Evolutionary conservation across 23 red algal genomes (phyloP), one percentile per base, ranked within the genome.

Genomic region (Gracilaria domingensis): DNA sequence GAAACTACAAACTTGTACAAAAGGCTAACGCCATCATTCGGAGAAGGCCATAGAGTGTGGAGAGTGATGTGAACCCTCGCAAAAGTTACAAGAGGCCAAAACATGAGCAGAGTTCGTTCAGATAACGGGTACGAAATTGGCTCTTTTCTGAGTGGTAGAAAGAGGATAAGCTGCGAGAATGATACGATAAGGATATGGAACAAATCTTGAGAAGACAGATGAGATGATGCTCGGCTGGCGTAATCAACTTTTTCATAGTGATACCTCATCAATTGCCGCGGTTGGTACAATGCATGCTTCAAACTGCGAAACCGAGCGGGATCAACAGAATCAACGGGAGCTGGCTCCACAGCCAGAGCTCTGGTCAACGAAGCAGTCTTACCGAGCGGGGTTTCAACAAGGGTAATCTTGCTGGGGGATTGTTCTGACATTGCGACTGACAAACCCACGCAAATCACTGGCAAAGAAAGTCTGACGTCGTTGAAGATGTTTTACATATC

Each of bases 51-150:
- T 7, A 77, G 45, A 30, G 72, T 77, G 21, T 77, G 72, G 23
- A 77, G 36, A 23, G 32, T 77, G n/a, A 77, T 45, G 38, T 77
- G 38, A 30, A 77, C 50, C 72, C 72, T 77, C 1, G 72, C 72
- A 51, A 77, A 77, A 51, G 72, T 77, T 25, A 11, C 72, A 18
- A 77, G 72, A 45, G 72, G 72, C 72, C 72, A 77, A 33, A 77
- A 77, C 34, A 77, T 40, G 26, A 77, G 72, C 38, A 77, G 72
- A 25, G 72, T 51, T 45, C 40, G 1, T 11, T 77, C 40, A 30
- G 21, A 45, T 2, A 30, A 13, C 23, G 40, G 8, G 16, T 49
- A 77, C 8, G 72, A 18, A 30, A 77, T 13, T 2, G 72, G 21
- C 11, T 45, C 72, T 0, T 49, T 77, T 14, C 72, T 25, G 0